Percentiles rank a stretch among this genome's conserved stretches.
Conservation (phyloP, 306 rosid species). For the Quercus cerris region DNA sequence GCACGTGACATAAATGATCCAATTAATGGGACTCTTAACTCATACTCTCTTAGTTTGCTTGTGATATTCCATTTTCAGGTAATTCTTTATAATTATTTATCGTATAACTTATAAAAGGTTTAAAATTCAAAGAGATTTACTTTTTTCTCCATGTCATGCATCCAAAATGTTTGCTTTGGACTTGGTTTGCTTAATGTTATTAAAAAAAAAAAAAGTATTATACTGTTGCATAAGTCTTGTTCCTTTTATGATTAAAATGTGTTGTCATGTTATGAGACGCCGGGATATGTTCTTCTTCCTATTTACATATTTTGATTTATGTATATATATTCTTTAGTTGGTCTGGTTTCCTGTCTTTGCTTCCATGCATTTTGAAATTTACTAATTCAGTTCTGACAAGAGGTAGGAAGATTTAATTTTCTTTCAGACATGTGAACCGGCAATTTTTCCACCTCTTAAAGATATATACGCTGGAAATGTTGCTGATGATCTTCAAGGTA, state of each 20-base stretch:
- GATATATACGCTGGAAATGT: slow-evolving; percentile 72
- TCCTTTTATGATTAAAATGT: background rate
- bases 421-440: slow-evolving; percentile 76
- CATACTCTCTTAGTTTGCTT: slow-evolving; percentile 81
- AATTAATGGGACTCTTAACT: slow-evolving; percentile 66
- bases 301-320: background rate
- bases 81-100: slow-evolving; percentile 25
- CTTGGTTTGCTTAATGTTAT: slow-evolving; percentile 20
- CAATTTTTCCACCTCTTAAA: slow-evolving; percentile 82
- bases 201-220: background rate
- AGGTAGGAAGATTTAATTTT: background rate
- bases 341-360: background rate
- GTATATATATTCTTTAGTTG: background rate
- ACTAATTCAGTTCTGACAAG: background rate
- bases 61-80: slow-evolving; percentile 96
- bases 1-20: slow-evolving; percentile 70
- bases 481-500: slow-evolving; percentile 79
- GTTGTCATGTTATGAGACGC: background rate
- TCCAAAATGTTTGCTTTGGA: slow-evolving; percentile 13
- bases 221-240: background rate
- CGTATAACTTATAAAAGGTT: background rate
- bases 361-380: background rate
- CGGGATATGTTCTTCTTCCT: background rate
- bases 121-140: slow-evolving; percentile 4
- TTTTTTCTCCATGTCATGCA: slow-evolving; percentile 5